Evolutionary conservation across 2,329 filamentous ascomycete genomes (phyloP), one percentile per base, ranked within the genome.

Genomic region (Pseudodiploospora longispora): DNA sequence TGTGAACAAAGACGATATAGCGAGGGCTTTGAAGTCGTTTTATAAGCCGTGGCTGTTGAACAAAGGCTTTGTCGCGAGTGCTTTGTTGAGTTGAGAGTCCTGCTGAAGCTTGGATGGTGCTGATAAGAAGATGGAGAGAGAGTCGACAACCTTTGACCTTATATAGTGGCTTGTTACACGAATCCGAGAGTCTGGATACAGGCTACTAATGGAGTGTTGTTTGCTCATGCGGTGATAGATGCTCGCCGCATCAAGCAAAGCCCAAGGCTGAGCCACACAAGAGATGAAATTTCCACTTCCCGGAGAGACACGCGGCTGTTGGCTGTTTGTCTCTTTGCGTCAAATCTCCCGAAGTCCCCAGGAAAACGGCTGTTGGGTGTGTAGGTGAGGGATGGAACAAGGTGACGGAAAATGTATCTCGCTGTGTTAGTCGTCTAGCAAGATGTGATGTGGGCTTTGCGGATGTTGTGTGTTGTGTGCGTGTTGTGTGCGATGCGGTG

Each of bases 251-350:
- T 28, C 28, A 30, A 44, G 47, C 43, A 42, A 46, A 38, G 38
- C 30, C 38, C 39, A 27, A 47, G 45, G 37, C 30, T 38, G 47
- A 46, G 40, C 19, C 19, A 19, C 19, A 19, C 32, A 47, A 38
- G 36, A 45, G 43, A 42, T 36, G 32, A 40, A 43, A 46, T 33
- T 44, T 47, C 50, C 42, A 51, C 42, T 48, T 43, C 19, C 29
- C 36, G 35, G 38, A 49, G 32, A 38, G 38, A 49, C 36, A 40
- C 48, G 42, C 37, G 45, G 49, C 39, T 44, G 47, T 48, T 48
- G 44, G 51, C 31, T 50, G 41, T 44, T 42, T 46, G 39, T 40
- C 51, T 38, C 38, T 42, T 38, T 42, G 38, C 33, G 28, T 36
- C 40, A 40, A 42, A 47, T 36, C 42, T 43, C 30, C 47, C 34